Evolutionary conservation across 2,329 filamentous ascomycete species (phyloP).

Genomic region (Calonectria hawksworthii): DNA sequence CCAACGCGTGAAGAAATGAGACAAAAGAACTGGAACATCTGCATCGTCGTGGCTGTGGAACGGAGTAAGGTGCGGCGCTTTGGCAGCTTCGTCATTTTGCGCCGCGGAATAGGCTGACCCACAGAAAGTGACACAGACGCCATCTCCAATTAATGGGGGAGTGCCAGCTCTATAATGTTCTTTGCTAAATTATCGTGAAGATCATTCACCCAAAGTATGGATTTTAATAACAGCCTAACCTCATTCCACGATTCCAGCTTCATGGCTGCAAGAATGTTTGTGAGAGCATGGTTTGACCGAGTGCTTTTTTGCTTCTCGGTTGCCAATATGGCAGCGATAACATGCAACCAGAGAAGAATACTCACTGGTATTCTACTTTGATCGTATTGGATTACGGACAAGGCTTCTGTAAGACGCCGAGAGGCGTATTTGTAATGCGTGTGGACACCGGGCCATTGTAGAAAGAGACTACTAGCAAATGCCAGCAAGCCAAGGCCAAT

Average conservation of each 20-base stretch:
- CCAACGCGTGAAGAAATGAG: too few species aligned
- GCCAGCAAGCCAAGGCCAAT: not conserved
- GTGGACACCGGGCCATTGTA: not conserved
- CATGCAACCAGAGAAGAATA: slow-evolving; percentile 1
- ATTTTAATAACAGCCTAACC: not conserved
- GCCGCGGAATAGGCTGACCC: too few species aligned
- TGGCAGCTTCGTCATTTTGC: too few species aligned
- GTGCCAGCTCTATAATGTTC: not conserved
- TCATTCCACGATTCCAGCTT: not conserved
- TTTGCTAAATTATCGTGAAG: not conserved
- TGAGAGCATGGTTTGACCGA: not conserved
- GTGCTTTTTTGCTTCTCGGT: not conserved
- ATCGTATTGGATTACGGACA: not conserved
- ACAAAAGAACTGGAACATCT: too few species aligned
- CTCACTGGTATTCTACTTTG: not conserved
- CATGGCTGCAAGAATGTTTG: not conserved
- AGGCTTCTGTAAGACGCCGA: not conserved
- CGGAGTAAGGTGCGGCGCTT: too few species aligned
- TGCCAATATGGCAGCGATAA: not conserved
- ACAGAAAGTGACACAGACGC: too few species aligned
- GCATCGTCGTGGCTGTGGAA: too few species aligned
- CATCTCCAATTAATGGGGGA: not conserved
- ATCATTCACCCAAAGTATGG: not conserved
- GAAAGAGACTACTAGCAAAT: slow-evolving; percentile 10
- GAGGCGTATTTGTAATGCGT: not conserved